Conservation (phyloP, 805 yeast species). For the Metschnikowia dekortorum region DNA sequence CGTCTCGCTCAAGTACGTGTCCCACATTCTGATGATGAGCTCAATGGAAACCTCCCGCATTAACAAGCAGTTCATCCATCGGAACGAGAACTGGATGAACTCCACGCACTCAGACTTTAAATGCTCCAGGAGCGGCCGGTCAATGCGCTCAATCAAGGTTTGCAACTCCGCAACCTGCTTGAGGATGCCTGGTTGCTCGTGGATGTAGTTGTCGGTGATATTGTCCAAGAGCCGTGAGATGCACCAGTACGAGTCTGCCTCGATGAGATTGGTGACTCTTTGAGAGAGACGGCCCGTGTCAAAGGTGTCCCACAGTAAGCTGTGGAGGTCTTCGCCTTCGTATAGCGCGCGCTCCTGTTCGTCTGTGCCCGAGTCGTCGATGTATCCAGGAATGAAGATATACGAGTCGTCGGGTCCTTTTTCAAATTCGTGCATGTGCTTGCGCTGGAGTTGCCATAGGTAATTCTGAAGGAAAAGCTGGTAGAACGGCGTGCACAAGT, state of each 20-base stretch:
- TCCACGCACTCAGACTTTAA: constrained; percentile 81
- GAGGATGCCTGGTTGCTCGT: constrained; percentile 96
- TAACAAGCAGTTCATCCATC: constrained; percentile 98
- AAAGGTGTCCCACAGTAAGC: constrained; percentile 45
- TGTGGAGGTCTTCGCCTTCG: constrained; percentile 22
- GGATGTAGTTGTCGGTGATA: constrained; percentile 94
- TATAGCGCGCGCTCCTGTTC: constrained; percentile 22
- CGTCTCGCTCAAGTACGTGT: constrained; percentile 77
- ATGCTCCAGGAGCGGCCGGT: constrained; percentile 66
- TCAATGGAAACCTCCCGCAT: constrained; percentile 87
- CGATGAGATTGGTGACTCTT: constrained; percentile 63
- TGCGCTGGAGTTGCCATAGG: constrained; percentile 38
- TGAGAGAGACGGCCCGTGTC: constrained; percentile 61
- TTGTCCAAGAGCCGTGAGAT: constrained; percentile 85
- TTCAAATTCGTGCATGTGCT: constrained; percentile 7
- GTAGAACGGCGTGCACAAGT: constrained; percentile 86
- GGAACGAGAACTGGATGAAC: constrained; percentile 89
- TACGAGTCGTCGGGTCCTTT: constrained; percentile 21
- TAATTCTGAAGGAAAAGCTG: constrained; percentile 79
- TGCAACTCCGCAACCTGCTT: constrained; percentile 82
- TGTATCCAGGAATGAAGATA: constrained; percentile 33
- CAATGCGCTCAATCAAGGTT: constrained; percentile 76
- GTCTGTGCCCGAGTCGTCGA: constrained; percentile 24
- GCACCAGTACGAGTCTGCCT: constrained; percentile 98
- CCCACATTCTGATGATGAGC: constrained; percentile 94